Base-by-base conservation (phyloP, 2,329 filamentous ascomycete genomes). In the Didymella glomerata region DNA sequence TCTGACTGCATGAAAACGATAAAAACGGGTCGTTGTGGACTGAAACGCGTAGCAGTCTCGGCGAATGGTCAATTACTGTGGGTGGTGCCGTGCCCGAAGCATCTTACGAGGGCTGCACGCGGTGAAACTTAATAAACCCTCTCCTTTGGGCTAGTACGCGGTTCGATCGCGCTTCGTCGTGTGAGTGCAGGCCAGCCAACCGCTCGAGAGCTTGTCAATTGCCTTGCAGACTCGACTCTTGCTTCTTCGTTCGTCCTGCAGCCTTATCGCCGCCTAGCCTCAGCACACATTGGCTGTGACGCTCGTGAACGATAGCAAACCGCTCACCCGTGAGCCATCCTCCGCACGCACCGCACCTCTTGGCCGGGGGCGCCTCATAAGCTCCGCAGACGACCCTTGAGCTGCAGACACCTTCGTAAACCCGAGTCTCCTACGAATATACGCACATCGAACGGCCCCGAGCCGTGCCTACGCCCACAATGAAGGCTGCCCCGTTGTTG, bases 401-500 rank as follows among this genome's bases (percentile, higher is more conserved):
- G 56, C 56, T 50, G 46, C 44, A 54, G 36, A 47, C 27, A 49
- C 34, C 47, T 20, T 22, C 27, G 49, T 6, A 50, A 40, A 38
- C 42, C 32, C 28, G 25, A 22, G n/a, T 9, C 20, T 24, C 22
- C 22, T 18, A 18, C 32, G 25, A 48, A 41, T 24, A 50, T 24
- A 42, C 40, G 16, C 36, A 48, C 10, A 54, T 48, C 48, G 40
- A 59, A 57, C 58, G 60, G 66, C 69, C 65, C 61, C 64, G 64
- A 69, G 68, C 68, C 58, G 64, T 65, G 50, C 18, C 54, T 46
- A 25, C 57, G 41, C 54, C 60, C 69, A 70, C 56, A 41, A 99
- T 99, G 95, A 98, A 96, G 86, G 93, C 93, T 76, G 90, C 92
- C 74, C 94, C 95, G 70, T 86, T 99, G 69, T 94, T 98, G 76